Base-by-base conservation (phyloP, 352 stramenopile species). In the Thraustotheca clavata region DNA sequence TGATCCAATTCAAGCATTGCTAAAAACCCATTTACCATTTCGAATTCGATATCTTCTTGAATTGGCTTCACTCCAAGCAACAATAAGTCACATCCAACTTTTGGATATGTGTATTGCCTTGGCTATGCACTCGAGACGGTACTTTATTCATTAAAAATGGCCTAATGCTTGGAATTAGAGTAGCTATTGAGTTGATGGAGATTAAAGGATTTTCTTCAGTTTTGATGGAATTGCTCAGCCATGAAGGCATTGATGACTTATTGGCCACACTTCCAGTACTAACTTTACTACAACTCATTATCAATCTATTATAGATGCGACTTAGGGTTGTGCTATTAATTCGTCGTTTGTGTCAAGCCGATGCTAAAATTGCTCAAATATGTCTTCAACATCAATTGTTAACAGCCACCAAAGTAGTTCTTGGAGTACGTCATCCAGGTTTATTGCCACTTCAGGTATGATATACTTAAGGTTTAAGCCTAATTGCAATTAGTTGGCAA, bases 1-100 rank as follows among this genome's bases (percentile, higher is more conserved):
- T 29, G 80, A 89, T 49, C 76, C 79, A 1, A 71, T 87, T 0
- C 80, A 89, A 62, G 80, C 70, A 7, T 67, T 89, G 6, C 55
- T 87, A 3, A 67, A 73, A 33, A 88, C 86, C 74, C 77, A 87
- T 57, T 48, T 89, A 31, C 71, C 35, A 4, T 73, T 74, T 2
- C 76, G 80, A 0, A 46, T 88, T 24, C 66, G 72, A 12, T 86
- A 80, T 49, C 73, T 88, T 41, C 59, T 88, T 9, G 71, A 78
- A 22, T 74, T 57, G 1, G 6, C 43, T 9, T 52, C 80, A 46
- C 59, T 87, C 20, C 73, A 70, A 0, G 74, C 80, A 39, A 67
- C 76, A 57, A 47, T 67, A 24, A 68, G 70, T 6, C 72, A 62
- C 0, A 74, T 76, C 54, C 81, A 83, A 55, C 74, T 89, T 49